Percentiles rank a stretch among this genome's conserved stretches.
These are phyloP conservation scores for Strigomonas culicis DNA, from an alignment of 208 protist species.

Conservation along the genomic window DNA sequence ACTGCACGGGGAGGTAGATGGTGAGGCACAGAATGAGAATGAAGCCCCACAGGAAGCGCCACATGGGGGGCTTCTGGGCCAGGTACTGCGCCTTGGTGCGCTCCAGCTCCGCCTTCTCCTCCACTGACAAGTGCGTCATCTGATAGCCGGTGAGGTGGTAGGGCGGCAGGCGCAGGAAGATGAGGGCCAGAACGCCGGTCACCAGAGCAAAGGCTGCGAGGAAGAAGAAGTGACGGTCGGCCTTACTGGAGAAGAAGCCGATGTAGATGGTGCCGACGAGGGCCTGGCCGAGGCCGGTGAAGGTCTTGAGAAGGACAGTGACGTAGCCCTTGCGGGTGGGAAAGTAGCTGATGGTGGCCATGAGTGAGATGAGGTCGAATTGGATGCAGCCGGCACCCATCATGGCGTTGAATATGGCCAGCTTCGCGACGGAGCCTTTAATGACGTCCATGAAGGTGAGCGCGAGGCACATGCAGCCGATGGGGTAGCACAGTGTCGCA, in stretches of 20 bases:
- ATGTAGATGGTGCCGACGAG: conserved; percentile 38
- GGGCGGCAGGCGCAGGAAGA: conserved; percentile 27
- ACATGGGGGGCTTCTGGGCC: conserved; percentile 20
- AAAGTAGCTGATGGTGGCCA: conserved; percentile 39
- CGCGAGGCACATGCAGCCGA: conserved; percentile 21
- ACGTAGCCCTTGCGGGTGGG: conserved; percentile 28
- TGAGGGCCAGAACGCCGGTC: conserved; percentile 18
- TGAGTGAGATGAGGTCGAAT: conserved; percentile 25
- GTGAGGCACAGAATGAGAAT: conserved; percentile 23
- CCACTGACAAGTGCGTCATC: conserved; percentile 4
- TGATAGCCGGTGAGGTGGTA: conserved; percentile 28
- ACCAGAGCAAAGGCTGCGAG: conserved; percentile 16
- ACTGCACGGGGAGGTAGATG: conserved; percentile 27
- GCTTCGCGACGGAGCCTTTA: conserved; percentile 14
- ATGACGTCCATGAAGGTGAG: conserved; percentile 31
- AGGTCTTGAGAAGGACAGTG: conserved; percentile 40
- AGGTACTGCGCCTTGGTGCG: conserved; percentile 23
- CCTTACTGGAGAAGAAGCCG: conserved; percentile 28
- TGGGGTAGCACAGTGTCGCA: conserved; percentile 19
- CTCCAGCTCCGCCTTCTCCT: conserved; percentile 10
- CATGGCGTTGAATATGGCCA: conserved; percentile 24
- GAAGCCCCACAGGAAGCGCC: conserved; percentile 28
- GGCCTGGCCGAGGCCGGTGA: conserved; percentile 42
- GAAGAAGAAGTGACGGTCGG: conserved; percentile 32
- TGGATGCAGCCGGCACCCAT: conserved; percentile 20